Base-by-base conservation (phyloP, 1,139 yeast genomes). In the Debaryomyces psychrophilus region DNA sequence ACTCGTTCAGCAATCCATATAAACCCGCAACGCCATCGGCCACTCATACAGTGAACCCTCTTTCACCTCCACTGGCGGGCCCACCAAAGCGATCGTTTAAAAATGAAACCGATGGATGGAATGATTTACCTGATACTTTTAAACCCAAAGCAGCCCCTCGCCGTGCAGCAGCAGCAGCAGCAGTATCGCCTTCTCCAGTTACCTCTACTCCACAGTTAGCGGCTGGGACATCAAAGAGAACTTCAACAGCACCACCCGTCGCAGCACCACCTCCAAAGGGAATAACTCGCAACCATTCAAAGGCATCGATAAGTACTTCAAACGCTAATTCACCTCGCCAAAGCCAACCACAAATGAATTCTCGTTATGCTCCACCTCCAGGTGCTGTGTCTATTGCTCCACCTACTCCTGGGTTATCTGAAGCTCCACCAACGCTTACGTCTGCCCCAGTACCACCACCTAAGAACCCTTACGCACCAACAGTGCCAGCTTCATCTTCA, bases 41-140 rank as follows among this genome's bases (percentile, higher is more conserved):
- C 15, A 36, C 44, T 28, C 47, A 47, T 17, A 37, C 46, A n/a
- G 40, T 44, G 37, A 40, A 38, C 11, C 62, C 66, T 18, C 68
- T 65, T 43, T 66, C 68, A 23, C 70, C 73, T 12, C 68, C 73
- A 20, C 61, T 68, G 7, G 58, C 37, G 7, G 47, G 44, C 4
- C 41, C 62, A 3, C 63, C 77, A 31, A 65, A 62, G 44, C 59
- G 71, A 8, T 68, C 73, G 41, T 79, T 75, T 56, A 80, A 77
- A 45, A 63, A 61, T 58, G 86, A 86, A 39, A 84, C 84, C 39
- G 93, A 87, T 42, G 97, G 97, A 3, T 92, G 97, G 97, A 92
- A 92, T 61, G 97, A 92, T 65, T 73, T 92, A 54, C 97, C 97
- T 42, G 77, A 84, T n/a, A 74, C 81, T 23, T 77, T 85, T 64